Evolutionary conservation across 108 stramenopile species (phyloP).

Genomic region (Cyclotella distinguenda): DNA sequence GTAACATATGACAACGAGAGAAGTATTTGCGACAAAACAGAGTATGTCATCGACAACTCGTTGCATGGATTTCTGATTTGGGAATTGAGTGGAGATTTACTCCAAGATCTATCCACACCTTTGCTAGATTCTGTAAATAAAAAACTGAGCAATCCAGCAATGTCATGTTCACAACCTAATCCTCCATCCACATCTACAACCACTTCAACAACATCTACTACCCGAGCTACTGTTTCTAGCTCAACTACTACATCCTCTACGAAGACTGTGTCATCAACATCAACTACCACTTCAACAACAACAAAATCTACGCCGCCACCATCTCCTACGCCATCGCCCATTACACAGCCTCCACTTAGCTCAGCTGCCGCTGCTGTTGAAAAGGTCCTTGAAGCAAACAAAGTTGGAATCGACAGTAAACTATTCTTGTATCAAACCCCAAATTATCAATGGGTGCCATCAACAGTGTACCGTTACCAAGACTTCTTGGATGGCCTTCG

Average conservation of each 20-base stretch:
- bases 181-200: constrained; percentile 7
- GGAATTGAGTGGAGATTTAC: constrained; percentile 33
- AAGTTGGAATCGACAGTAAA: constrained; percentile 17
- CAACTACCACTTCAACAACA: background rate
- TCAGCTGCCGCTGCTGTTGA: background rate
- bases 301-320: background rate
- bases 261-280: background rate
- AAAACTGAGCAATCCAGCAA: constrained; percentile 13
- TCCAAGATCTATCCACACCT: constrained; percentile 37
- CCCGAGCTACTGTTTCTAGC: background rate
- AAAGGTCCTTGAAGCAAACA: background rate
- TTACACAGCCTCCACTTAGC: background rate
- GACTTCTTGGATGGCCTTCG: background rate
- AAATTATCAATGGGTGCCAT: constrained; percentile 6
- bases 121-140: constrained; percentile 27
- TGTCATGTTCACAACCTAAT: background rate
- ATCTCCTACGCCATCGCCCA: background rate
- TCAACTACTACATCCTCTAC: background rate
- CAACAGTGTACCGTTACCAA: constrained; percentile 13
- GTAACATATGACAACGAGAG: constrained; percentile 28
- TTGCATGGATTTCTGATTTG: constrained; percentile 44
- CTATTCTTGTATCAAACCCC: constrained; percentile 33
- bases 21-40: constrained; percentile 36
- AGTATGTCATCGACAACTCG: constrained; percentile 25
- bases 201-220: background rate